Base-by-base conservation (phyloP, 768 basidiomycete genomes). In the Agaricus subrufescens region DNA sequence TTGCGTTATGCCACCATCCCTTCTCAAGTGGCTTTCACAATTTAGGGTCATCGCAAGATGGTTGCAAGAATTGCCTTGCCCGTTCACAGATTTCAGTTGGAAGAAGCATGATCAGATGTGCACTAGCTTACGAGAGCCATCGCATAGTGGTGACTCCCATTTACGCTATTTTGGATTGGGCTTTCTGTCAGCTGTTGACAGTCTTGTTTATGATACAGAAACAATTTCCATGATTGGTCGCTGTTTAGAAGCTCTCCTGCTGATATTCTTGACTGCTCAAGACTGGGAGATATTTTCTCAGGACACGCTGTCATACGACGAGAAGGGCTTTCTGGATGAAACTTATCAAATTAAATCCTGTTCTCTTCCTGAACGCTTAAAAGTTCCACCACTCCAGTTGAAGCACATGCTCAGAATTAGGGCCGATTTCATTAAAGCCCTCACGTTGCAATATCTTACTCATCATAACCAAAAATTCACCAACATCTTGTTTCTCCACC, bases 371-470 rank as follows among this genome's bases (percentile, higher is more conserved):
- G 19, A 19, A 19, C 19, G 1, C 19, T 19, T 19, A 0, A 19
- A 19, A 19, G 19, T 1, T 19, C 19, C 19, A 19, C 19, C 19
- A 1, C 19, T 19, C 19, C 19, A 19, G 19, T 15, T 19, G 40
- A 34, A 34, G 2, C 6, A 14, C 4, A 15, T 4, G 5, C 5
- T 15, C 0, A 7, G 12, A 42, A 42, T 42, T 7, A 42, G 19
- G 19, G n/a, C 12, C 3, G 54, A 55, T 23, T 55, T 55, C 23
- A 38, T 55, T 25, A 55, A 55, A 19, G 54, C 54, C 0, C 46
- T 40, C n/a, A 46, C 38, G 3, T 46, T 55, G 8, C 54, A 55
- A n/a, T 39, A 48, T 25, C 46, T 55, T 12, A 46, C 48, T 29
- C 38, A 19, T 23, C 54, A 47, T 26, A 55, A 48, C 39, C 37